Base-by-base conservation (phyloP, 192 early-diverging fungal species). In the Coemansia sp. region DNA sequence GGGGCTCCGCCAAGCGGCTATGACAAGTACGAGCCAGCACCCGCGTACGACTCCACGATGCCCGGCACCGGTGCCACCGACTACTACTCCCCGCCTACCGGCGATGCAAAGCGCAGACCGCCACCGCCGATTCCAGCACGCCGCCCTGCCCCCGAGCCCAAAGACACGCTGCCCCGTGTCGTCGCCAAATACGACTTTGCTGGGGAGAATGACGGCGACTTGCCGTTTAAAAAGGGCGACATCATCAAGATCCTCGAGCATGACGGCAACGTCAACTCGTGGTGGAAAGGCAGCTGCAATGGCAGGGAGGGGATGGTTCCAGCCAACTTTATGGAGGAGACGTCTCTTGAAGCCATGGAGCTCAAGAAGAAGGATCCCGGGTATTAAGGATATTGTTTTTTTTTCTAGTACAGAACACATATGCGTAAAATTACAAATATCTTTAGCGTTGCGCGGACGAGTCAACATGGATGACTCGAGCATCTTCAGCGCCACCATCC, bases 221-320 rank as follows among this genome's bases (percentile, higher is more conserved):
- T 98, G 55, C 52, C 78, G 14, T 98, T 98, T 66, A 83, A 79
- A 57, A 87, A 86, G 61, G 93, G 90, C 46, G 94, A 98, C 64
- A 64, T 85, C 21, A 94, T 98, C 62, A 83, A 79, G 3, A 84
- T 98, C 11, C 42, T 84, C 2, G 81, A 83, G 1, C 79, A 79
- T 28, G 79, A 68, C 31, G 87, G 92, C 63, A 90, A 93, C 60
- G 16, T 26, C 6, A 28, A 54, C 36, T n/a, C 56, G 47, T 98
- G 95, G 95, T 97, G 94, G 95, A 82, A 84, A 26, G 95, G 93
- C 26, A 66, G 43, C 40, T 75, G 83, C 51, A 76, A 83, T 23
- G 90, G 86, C 31, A 58, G 53, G 39, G 73, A 68, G 38, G 93
- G 91, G 10, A 70, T 66, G 15, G 91, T 93, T 76, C 91, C 91